Evolutionary conservation across 768 basidiomycete species (phyloP).

Genomic region (Naganishia vaughanmartiniae): DNA sequence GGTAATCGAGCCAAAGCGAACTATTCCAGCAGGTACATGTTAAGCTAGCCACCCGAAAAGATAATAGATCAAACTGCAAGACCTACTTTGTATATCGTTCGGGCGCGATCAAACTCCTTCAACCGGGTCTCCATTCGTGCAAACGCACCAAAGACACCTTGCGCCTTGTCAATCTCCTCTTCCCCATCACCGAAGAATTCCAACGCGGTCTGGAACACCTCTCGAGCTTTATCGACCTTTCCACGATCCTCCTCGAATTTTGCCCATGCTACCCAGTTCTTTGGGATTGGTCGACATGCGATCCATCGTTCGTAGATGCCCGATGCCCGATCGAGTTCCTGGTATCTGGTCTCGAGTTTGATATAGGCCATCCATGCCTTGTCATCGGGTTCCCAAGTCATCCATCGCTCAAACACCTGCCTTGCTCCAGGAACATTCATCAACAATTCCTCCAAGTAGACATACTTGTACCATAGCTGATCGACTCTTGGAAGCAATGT

Average conservation of each 20-base stretch:
- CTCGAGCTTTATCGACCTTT: conserved; percentile 67
- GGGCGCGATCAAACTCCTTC: conserved; percentile 93
- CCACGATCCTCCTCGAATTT: conserved; percentile 64
- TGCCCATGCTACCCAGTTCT: conserved; percentile 67
- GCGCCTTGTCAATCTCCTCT: conserved; percentile 81
- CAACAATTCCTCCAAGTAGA: conserved; percentile 94
- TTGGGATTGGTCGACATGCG: conserved; percentile 61
- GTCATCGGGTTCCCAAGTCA: conserved; percentile 99
- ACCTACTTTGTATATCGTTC: conserved; percentile 91
- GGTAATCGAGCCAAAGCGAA: conserved; percentile 93
- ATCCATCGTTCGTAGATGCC: conserved; percentile 73
- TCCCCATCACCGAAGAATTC: conserved; percentile 81
- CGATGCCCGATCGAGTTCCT: conserved; percentile 86
- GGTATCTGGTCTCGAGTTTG: conserved; percentile 92
- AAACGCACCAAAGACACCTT: conserved; percentile 87
- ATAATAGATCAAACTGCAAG: not conserved
- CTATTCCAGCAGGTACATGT: conserved; percentile 53
- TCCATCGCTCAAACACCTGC: conserved; percentile 98
- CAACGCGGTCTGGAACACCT: conserved; percentile 86
- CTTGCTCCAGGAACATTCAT: conserved; percentile 94
- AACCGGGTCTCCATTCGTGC: conserved; percentile 95
- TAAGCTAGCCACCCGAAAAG: not conserved
- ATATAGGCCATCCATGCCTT: conserved; percentile 99
- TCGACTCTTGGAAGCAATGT: conserved; percentile 94
- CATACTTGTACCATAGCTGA: conserved; percentile 95